phyloP scores from a whole-genome alignment of 345 rosid species.

The Euclidium syriacum region DNA sequence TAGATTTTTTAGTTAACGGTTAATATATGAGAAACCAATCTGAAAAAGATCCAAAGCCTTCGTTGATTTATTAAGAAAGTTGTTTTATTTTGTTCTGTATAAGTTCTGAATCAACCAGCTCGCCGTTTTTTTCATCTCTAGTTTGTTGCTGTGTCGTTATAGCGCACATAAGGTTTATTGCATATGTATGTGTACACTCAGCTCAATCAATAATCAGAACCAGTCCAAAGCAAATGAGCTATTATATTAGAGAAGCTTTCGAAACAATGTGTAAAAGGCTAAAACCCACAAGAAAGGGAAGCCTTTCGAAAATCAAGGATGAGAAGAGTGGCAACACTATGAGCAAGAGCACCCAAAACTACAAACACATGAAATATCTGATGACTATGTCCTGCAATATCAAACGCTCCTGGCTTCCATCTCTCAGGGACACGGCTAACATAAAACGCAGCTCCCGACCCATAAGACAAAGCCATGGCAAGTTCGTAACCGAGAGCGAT shows the following conservation, averaged over 20 bases:
- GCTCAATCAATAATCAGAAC: no score
- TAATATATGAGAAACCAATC: no score
- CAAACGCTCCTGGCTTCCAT: constrained; percentile 92
- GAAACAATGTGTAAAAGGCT: not conserved
- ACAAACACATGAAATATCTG: constrained; percentile 92
- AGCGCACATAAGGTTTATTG: no score
- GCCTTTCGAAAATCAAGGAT: constrained; percentile 59
- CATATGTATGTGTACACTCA: no score
- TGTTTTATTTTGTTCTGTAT: no score
- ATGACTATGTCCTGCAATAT: constrained; percentile 90
- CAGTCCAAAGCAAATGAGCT: no score
- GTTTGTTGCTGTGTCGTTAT: not conserved
- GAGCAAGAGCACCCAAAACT: constrained; percentile 74
- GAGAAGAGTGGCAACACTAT: constrained; percentile 58
- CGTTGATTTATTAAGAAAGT: no score
- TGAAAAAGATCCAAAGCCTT: no score
- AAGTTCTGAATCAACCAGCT: no score
- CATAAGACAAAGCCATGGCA: constrained; percentile 53
- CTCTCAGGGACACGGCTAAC: constrained; percentile 72
- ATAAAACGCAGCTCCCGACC: constrained; percentile 59
- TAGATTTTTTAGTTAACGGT: no score
- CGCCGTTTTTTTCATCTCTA: not conserved
- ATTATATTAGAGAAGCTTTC: no score
- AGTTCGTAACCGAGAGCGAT: constrained; percentile 60
- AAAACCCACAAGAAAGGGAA: constrained; percentile 44